phyloP scores from a whole-genome alignment of 495 filamentous ascomycete species.

The Eremomyces bilateralis region DNA sequence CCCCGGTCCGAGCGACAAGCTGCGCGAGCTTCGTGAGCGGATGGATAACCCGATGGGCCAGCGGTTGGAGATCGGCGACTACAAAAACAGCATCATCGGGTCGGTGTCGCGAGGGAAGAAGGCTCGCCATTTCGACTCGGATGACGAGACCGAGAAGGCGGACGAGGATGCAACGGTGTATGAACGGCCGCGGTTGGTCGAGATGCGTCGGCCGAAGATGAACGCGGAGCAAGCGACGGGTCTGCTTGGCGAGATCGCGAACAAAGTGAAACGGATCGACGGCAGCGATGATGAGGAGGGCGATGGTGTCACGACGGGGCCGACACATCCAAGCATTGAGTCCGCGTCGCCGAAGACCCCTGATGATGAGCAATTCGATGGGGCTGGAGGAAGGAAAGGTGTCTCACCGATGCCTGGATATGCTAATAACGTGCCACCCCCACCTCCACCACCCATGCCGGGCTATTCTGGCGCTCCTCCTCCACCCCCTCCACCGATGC shows the following conservation, averaged over 20 bases:
- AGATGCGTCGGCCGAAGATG: constrained; percentile 46
- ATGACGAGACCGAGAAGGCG: constrained; percentile 15
- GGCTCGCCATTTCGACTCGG: constrained; percentile 16
- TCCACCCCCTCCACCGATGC: constrained; percentile 21
- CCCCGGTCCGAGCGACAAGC: constrained; percentile 64
- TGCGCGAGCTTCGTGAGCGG: constrained; percentile 77
- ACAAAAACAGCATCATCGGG: constrained; percentile 23
- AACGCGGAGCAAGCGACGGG: constrained; percentile 43
- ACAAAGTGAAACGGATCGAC: constrained; percentile 53
- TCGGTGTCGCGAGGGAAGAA: constrained; percentile 16
- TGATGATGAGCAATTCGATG: constrained; percentile 30
- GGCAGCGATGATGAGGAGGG: constrained; percentile 46
- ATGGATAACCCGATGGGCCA: constrained; percentile 57
- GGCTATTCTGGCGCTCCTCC: constrained; percentile 26
- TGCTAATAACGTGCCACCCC: constrained; percentile 22
- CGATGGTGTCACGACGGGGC: constrained; percentile 55
- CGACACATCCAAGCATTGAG: constrained; percentile 55
- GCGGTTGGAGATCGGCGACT: constrained; percentile 22
- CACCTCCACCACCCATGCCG: constrained; percentile 30
- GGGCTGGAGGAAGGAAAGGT: constrained; percentile 11
- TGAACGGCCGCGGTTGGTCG: constrained; percentile 22
- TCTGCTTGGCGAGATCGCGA: constrained; percentile 59
- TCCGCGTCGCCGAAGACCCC: constrained; percentile 50
- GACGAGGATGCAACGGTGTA: constrained; percentile 21
- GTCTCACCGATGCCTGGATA: constrained; percentile 20